Evolutionary conservation across 257 asterid species (phyloP).

Genomic region (Ophiorrhiza pumila): DNA sequence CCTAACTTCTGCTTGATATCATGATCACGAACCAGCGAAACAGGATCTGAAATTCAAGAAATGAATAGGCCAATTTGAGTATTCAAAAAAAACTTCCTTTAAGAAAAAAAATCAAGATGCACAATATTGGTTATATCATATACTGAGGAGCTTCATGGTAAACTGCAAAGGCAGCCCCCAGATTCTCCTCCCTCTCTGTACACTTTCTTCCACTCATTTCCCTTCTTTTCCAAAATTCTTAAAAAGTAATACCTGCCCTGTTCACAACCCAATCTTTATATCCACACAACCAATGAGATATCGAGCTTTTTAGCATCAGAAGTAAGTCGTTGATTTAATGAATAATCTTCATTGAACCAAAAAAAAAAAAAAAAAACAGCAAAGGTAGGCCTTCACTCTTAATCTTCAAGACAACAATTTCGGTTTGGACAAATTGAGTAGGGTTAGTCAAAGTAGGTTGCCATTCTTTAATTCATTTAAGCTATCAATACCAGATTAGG

Average conservation of each 20-base stretch:
- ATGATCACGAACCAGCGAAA: slow-evolving; percentile 93
- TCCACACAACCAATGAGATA: too few species aligned
- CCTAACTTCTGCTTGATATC: slow-evolving; percentile 63
- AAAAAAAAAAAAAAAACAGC: background rate
- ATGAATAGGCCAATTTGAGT: background rate
- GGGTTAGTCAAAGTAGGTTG: background rate
- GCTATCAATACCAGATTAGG: background rate
- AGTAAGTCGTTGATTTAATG: too few species aligned
- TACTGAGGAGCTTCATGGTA: background rate
- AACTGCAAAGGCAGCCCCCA: background rate
- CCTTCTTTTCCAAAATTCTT: background rate
- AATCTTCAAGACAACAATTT: too few species aligned
- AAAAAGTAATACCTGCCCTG: too few species aligned
- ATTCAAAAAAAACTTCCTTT: background rate
- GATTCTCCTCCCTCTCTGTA: background rate
- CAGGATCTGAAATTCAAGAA: slow-evolving; percentile 60
- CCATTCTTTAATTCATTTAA: background rate
- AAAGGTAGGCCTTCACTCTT: too few species aligned
- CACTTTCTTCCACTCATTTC: background rate
- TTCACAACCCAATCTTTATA: too few species aligned
- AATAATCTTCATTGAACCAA: too few species aligned
- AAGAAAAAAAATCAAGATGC: background rate
- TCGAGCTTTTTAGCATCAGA: too few species aligned
- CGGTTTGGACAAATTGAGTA: background rate
- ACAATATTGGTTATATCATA: background rate